Base-by-base conservation (phyloP, 768 basidiomycete species). In the Hygrocybe punicea region DNA sequence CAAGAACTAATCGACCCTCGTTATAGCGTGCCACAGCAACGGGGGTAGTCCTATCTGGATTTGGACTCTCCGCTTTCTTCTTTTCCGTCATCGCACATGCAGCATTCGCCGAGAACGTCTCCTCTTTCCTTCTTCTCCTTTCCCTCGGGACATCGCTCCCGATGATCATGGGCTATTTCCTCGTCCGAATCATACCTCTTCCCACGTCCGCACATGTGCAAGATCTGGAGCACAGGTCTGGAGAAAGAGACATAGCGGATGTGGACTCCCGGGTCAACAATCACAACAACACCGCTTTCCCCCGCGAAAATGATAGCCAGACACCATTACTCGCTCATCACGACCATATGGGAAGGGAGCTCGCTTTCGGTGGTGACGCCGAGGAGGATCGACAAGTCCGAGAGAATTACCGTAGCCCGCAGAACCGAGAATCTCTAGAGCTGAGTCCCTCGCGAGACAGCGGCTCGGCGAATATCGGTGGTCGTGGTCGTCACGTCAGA, bases 41-140 rank as follows among this genome's bases (percentile, higher is more conserved):
- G 0, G 87, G 87, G 2, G 67, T 92, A 8, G 92, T 94, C 34
- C 71, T 93, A 17, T 91, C 91, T 0, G 93, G 91, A 33, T 93
- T 91, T 60, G 93, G 94, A 0, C 82, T 98, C 14, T 93, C 91
- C 0, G 94, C 94, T 0, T 96, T 96, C 76, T 77, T 90, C 60
- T 97, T 95, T 72, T 89, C 91, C 11, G 80, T 84, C 1, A 72
- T 95, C 36, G 84, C 91, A 0, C 85, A 87, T 55, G 64, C 81
- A 0, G 68, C 86, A 42, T 95, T 85, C 64, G 84, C 89, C 0
- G 92, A 90, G 0, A 79, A 93, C 63, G 90, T 89, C 0, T 87
- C 86, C 1, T 80, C 84, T 1, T 88, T 96, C 64, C 71, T 98
- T 1, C 77, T 88, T 0, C 71, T 92, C 4, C 82, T 97, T 5